Evolutionary conservation across 768 basidiomycete species (phyloP).

Genomic region (Leucosporidium scottii): DNA sequence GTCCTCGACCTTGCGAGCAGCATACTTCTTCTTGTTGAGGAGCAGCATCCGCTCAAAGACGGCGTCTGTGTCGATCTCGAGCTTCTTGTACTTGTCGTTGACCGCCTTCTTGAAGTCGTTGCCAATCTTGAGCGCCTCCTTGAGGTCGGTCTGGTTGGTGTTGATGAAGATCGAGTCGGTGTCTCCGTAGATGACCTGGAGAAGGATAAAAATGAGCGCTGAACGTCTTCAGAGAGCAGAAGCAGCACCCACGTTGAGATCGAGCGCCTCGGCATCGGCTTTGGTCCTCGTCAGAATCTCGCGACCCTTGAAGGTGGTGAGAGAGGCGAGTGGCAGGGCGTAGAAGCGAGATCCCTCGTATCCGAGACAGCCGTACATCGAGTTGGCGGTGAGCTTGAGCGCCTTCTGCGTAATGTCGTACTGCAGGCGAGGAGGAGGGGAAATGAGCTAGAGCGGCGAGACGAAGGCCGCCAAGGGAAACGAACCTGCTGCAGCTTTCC

Average conservation of each 20-base stretch:
- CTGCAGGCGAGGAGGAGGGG: constrained; percentile 44
- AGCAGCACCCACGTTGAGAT: constrained; percentile 64
- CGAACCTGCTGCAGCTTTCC: constrained; percentile 76
- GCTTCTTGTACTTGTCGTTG: constrained; percentile 87
- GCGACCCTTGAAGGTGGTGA: constrained; percentile 95
- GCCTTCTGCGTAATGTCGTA: constrained; percentile 97
- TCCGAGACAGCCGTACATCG: constrained; percentile 99
- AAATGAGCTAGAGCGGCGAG: constrained; percentile 4
- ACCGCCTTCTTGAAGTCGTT: constrained; percentile 89
- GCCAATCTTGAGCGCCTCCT: constrained; percentile 85
- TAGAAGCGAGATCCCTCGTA: constrained; percentile 97
- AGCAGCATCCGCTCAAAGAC: constrained; percentile 87
- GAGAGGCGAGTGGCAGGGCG: constrained; percentile 88
- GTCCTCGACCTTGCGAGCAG: constrained; percentile 89
- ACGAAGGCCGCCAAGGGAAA: background rate
- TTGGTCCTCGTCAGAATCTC: constrained; percentile 90
- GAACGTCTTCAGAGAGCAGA: constrained; percentile 2
- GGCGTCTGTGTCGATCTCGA: constrained; percentile 93
- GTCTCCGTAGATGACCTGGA: constrained; percentile 93
- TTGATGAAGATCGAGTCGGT: constrained; percentile 99
- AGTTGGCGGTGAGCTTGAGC: constrained; percentile 94
- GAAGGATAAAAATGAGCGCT: background rate
- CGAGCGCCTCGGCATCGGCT: constrained; percentile 81
- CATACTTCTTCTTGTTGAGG: constrained; percentile 98
- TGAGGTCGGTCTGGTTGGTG: constrained; percentile 79